A percentile compares a stretch with the other conserved stretches of the same genome.
phyloP scores from a whole-genome alignment of 495 filamentous ascomycete species.

The Penicillium manginii region DNA sequence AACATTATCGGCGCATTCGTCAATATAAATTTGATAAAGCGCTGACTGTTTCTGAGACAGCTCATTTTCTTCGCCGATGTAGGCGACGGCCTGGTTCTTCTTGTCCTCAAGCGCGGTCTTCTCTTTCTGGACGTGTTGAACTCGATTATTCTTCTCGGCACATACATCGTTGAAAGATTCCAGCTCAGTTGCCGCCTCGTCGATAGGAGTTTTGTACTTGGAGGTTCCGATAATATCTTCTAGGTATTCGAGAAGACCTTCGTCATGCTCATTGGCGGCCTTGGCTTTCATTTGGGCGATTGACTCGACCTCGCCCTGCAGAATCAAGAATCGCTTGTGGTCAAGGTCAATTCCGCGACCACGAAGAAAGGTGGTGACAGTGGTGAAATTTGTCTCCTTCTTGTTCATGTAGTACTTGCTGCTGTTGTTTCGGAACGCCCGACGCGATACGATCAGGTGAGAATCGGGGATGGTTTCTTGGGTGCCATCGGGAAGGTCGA shows the following conservation, averaged over 20 bases:
- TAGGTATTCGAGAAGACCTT: conserved; percentile 93
- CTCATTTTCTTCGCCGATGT: conserved; percentile 91
- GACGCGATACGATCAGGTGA: conserved; percentile 82
- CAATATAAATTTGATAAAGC: conserved; percentile 87
- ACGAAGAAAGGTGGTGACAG: conserved; percentile 84
- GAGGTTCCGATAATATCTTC: conserved; percentile 99
- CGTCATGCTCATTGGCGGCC: conserved; percentile 90
- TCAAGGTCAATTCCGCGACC: conserved; percentile 92
- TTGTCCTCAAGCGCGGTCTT: conserved; percentile 90
- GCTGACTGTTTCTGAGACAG: conserved; percentile 83
- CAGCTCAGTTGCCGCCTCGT: conserved; percentile 86
- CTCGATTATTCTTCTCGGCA: conserved; percentile 87
- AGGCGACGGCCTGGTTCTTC: conserved; percentile 91
- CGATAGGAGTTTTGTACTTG: conserved; percentile 95
- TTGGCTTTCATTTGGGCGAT: conserved; percentile 99
- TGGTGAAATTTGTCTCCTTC: conserved; percentile 84
- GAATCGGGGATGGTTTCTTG: conserved; percentile 79
- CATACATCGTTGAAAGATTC: conserved; percentile 94
- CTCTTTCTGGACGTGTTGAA: conserved; percentile 98
- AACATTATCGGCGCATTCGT: conserved; percentile 84
- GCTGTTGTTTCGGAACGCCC: conserved; percentile 95
- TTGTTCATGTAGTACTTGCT: conserved; percentile 98
- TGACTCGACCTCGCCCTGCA: conserved; percentile 97
- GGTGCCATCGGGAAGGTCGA: conserved; percentile 78
- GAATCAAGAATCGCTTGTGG: conserved; percentile 96